Conservation (phyloP, 345 rosid genomes). For the Reutealis trisperma region DNA sequence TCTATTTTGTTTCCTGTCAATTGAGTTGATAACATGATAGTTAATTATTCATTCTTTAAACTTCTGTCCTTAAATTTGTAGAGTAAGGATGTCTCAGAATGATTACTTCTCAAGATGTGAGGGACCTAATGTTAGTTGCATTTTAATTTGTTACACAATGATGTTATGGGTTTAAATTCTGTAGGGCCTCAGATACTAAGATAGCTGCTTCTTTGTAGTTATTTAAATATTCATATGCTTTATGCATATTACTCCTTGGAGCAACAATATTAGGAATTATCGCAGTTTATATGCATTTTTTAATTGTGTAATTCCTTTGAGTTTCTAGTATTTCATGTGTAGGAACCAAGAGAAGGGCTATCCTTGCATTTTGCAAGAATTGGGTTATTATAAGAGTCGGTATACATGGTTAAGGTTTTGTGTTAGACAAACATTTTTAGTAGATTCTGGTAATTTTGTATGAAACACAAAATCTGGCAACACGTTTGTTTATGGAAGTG, state of each 20-base stretch:
- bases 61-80: background rate
- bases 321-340: background rate
- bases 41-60: background rate
- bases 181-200: background rate
- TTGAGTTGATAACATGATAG: conserved; percentile 3
- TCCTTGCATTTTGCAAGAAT: background rate
- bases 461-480: conserved; percentile 2
- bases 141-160: background rate
- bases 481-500: conserved; percentile 9
- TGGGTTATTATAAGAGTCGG: background rate
- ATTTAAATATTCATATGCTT: background rate
- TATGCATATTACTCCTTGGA: background rate
- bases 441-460: background rate
- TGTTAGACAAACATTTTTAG: background rate
- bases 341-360: background rate
- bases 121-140: background rate
- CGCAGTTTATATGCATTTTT: background rate
- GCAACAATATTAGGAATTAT: background rate
- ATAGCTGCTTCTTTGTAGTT: background rate
- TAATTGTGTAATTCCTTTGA: background rate
- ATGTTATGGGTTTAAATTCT: background rate
- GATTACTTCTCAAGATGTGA: background rate
- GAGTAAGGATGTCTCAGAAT: background rate
- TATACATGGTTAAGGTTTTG: background rate
- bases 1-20: conserved; percentile 10